Percentiles rank a stretch among this genome's conserved stretches.
phyloP scores from a whole-genome alignment of 257 asterid species.

The Gardenia jasminoides region DNA sequence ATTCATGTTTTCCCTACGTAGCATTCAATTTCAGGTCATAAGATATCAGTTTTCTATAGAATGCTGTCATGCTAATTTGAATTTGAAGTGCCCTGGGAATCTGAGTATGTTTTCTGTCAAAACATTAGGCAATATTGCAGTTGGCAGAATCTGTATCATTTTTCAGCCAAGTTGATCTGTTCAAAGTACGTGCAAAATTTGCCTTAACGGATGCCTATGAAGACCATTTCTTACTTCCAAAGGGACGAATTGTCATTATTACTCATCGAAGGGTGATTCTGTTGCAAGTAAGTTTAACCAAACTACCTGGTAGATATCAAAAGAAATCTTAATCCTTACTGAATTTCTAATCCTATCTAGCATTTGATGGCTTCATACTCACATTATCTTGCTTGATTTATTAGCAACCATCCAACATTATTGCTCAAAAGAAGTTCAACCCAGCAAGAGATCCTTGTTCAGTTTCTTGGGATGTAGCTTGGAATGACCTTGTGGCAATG shows the following conservation, averaged over 20 bases:
- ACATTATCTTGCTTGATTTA: conserved; percentile 24
- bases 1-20: not conserved
- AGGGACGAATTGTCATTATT: conserved; percentile 73
- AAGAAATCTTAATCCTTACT: not conserved
- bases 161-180: conserved; percentile 84
- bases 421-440: conserved; percentile 86
- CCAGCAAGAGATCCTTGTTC: conserved; percentile 96
- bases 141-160: conserved; percentile 94
- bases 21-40: not conserved
- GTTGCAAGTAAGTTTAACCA: conserved; percentile 62
- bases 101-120: conserved; percentile 9
- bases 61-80: not conserved
- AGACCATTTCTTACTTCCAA: conserved; percentile 84
- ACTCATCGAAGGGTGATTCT: conserved; percentile 87
- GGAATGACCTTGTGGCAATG: conserved; percentile 86
- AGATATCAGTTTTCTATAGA: not conserved
- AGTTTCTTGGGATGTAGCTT: conserved; percentile 81
- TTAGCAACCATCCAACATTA: conserved; percentile 91
- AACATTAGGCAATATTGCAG: conserved; percentile 74
- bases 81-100: not conserved
- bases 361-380: conserved; percentile 17
- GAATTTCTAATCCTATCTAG: conserved; percentile 1
- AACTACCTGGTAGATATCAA: conserved; percentile 1
- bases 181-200: conserved; percentile 94
- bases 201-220: conserved; percentile 96